Evolutionary conservation across 192 early-diverging fungal species (phyloP).

Genomic region (Coemansia reversa): DNA sequence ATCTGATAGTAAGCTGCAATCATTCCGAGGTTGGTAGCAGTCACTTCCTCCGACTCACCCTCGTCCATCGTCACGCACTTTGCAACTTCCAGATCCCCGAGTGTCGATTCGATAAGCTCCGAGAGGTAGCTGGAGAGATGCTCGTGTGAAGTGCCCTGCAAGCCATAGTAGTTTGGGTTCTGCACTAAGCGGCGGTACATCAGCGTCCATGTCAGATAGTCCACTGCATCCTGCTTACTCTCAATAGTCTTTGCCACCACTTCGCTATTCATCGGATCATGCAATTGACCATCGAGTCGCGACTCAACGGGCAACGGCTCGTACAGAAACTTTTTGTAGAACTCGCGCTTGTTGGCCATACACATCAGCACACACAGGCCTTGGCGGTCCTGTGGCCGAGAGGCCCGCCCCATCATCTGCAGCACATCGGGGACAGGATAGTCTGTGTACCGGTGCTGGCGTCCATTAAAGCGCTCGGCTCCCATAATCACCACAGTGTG

Average conservation of each 20-base stretch:
- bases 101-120: conserved; percentile 89
- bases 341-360: conserved; percentile 89
- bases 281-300: conserved; percentile 89
- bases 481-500: conserved; percentile 93
- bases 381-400: conserved; percentile 63
- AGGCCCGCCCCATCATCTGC: conserved; percentile 98
- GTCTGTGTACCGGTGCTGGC: conserved; percentile 94
- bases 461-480: conserved; percentile 90
- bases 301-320: conserved; percentile 96
- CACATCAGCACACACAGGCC: conserved; percentile 93
- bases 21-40: conserved; percentile 91
- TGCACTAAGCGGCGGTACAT: conserved; percentile 92
- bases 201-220: conserved; percentile 99
- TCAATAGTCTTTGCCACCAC: conserved; percentile 92
- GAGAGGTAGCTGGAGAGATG: conserved; percentile 93
- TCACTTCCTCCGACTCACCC: conserved; percentile 50
- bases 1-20: conserved; percentile 98
- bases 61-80: conserved; percentile 63
- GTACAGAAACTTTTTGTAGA: conserved; percentile 96
- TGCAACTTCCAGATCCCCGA: conserved; percentile 80
- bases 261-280: conserved; percentile 97
- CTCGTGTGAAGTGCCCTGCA: conserved; percentile 82
- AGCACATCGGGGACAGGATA: conserved; percentile 93
- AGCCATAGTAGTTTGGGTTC: conserved; percentile 96
- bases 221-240: conserved; percentile 98